These are phyloP conservation scores for Teratosphaeria destructans DNA, from an alignment of 2,329 filamentous ascomycete genomes.

Conservation along the genomic window DNA sequence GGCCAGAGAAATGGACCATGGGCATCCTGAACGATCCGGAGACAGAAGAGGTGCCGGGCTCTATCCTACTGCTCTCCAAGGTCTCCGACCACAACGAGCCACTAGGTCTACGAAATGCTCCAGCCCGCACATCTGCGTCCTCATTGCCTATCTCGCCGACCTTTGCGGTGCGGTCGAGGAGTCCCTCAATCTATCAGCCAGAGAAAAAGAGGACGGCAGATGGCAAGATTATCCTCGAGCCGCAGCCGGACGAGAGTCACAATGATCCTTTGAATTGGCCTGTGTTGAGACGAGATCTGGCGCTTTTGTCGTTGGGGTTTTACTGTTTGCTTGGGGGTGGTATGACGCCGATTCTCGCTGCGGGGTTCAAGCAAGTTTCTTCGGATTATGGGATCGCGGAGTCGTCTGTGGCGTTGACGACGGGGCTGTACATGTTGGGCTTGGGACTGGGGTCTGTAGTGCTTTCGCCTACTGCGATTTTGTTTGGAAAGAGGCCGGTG, in stretches of 20 bases:
- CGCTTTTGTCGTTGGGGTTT: conserved; percentile 72
- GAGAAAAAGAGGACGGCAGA: conserved; percentile 68
- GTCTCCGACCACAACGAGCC: conserved; percentile 51
- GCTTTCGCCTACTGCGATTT: conserved; percentile 79
- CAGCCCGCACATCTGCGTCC: conserved; percentile 48
- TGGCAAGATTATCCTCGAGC: conserved; percentile 76
- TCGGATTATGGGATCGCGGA: conserved; percentile 54
- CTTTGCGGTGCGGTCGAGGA: neutral
- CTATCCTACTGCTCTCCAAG: conserved; percentile 49
- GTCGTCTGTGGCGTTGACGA: conserved; percentile 71
- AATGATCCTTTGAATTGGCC: conserved; percentile 96
- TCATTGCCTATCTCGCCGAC: conserved; percentile 32
- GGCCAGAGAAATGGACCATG: conserved; percentile 43
- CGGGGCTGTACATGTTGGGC: conserved; percentile 89
- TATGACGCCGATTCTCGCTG: conserved; percentile 81
- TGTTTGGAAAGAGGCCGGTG: conserved; percentile 83
- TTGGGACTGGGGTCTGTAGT: conserved; percentile 75
- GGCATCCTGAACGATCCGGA: conserved; percentile 74
- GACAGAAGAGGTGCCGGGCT: conserved; percentile 76
- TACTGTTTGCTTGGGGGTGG: conserved; percentile 91
- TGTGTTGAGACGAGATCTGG: conserved; percentile 65
- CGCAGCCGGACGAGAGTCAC: conserved; percentile 78
- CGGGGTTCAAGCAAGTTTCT: conserved; percentile 77
- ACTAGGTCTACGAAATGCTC: conserved; percentile 51
- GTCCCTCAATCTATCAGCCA: conserved; percentile 24